These are phyloP conservation scores for Phytopythium aichiense DNA, from an alignment of 352 stramenopile genomes.

Conservation along the genomic window DNA sequence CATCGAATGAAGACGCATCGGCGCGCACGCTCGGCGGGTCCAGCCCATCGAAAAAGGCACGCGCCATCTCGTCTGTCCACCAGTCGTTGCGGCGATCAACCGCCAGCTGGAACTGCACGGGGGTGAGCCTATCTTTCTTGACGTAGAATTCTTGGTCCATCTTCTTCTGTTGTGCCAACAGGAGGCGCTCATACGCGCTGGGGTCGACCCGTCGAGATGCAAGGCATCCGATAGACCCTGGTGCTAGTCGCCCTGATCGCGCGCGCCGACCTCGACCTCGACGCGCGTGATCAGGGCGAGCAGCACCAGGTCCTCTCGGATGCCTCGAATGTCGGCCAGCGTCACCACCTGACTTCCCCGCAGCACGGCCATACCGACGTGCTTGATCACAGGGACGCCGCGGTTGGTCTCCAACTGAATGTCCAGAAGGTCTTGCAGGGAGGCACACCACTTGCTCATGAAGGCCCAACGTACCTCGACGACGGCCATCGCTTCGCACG, in stretches of 20 bases:
- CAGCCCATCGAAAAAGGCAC: background rate
- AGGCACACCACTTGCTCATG: background rate
- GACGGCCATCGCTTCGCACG: background rate
- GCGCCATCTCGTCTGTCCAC: background rate
- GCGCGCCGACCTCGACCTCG: too few relatives aligned
- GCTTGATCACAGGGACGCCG: background rate
- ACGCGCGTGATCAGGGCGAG: background rate
- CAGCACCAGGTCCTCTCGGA: background rate
- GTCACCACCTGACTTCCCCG: background rate
- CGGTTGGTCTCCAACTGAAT: background rate
- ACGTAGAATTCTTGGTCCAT: background rate
- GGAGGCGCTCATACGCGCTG: background rate
- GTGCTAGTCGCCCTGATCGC: too few relatives aligned
- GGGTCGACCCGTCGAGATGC: too few relatives aligned
- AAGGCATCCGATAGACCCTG: too few relatives aligned
- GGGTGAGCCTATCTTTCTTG: background rate
- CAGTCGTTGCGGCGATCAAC: background rate
- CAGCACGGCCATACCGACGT: background rate
- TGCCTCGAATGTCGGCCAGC: background rate
- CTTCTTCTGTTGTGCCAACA: background rate
- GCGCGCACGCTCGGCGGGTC: background rate
- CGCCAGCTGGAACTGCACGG: background rate
- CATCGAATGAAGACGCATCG: too few relatives aligned
- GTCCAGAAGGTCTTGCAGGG: background rate
- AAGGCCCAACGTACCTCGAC: background rate